Conservation (phyloP, 2,329 filamentous ascomycete species). For the Phyllosticta capitalensis region DNA sequence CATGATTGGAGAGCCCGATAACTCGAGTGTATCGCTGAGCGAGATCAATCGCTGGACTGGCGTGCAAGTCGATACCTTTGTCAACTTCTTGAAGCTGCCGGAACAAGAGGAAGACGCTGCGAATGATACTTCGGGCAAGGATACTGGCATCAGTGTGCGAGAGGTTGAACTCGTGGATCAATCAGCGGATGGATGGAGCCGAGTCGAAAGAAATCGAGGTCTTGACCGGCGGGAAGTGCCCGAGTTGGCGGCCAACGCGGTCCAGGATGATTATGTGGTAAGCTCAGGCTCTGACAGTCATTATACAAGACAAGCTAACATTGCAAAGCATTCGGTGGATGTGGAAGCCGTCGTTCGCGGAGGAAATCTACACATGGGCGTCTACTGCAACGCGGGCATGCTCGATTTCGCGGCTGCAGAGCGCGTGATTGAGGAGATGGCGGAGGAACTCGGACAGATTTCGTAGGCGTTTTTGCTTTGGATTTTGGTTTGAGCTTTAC, state of each 20-base stretch:
- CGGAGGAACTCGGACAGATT: background rate
- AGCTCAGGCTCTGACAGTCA: constrained; percentile 17
- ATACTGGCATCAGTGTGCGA: constrained; percentile 16
- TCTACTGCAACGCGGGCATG: constrained; percentile 41
- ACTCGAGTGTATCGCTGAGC: constrained; percentile 53
- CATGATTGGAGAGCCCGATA: constrained; percentile 46
- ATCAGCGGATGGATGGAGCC: constrained; percentile 14
- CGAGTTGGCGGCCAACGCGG: constrained; percentile 18
- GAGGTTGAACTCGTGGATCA: constrained; percentile 2
- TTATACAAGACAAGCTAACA: constrained; percentile 16
- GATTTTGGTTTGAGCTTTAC: background rate
- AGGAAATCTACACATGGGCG: constrained; percentile 42
- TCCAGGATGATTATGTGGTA: constrained; percentile 29
- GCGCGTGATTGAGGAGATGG: constrained; percentile 26
- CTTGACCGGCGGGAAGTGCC: constrained; percentile 13
- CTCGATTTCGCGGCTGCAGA: constrained; percentile 29
- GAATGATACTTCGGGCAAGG: background rate
- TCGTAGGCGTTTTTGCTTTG: background rate
- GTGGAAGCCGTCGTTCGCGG: constrained; percentile 44
- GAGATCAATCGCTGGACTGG: constrained; percentile 71
- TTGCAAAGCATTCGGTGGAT: constrained; percentile 42
- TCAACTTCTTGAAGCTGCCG: constrained; percentile 67
- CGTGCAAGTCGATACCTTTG: constrained; percentile 58
- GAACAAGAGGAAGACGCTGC: constrained; percentile 17
- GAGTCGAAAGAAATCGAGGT: constrained; percentile 11